A percentile compares a stretch with the other conserved stretches of the same genome.
phyloP scores from a whole-genome alignment of 1,139 yeast species.

The Sugiyamaella xylanicola region DNA sequence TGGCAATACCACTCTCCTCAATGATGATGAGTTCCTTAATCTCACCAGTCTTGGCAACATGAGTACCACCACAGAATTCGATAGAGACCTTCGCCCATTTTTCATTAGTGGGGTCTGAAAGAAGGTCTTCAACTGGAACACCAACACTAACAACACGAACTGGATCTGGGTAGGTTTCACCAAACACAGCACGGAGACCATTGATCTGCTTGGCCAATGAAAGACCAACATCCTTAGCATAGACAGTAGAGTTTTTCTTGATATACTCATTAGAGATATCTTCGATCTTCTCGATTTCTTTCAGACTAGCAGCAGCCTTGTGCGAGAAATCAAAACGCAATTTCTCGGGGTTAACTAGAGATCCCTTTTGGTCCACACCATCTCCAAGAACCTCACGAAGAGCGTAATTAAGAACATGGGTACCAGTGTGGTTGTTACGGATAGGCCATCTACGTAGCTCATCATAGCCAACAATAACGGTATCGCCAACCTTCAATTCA shows the following conservation, averaged over 20 bases:
- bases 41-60: conserved; percentile 88
- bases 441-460: conserved; percentile 96
- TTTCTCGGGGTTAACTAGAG: conserved; percentile 93
- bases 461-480: conserved; percentile 83
- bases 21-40: conserved; percentile 85
- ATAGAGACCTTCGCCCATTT: conserved; percentile 80
- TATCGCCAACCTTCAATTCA: conserved; percentile 61
- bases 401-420: conserved; percentile 90
- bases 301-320: conserved; percentile 70
- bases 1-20: conserved; percentile 97
- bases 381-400: conserved; percentile 85
- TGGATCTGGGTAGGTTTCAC: conserved; percentile 98
- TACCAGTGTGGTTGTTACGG: conserved; percentile 97
- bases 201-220: conserved; percentile 68
- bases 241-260: conserved; percentile 69
- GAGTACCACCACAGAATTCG: conserved; percentile 99
- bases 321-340: conserved; percentile 95
- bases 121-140: conserved; percentile 77
- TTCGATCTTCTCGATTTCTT: conserved; percentile 77
- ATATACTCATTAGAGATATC: conserved; percentile 70
- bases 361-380: conserved; percentile 92
- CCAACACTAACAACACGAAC: conserved; percentile 98
- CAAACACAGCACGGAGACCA: conserved; percentile 96
- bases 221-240: conserved; percentile 78
- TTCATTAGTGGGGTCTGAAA: conserved; percentile 65